Conservation (phyloP, 129 eudicot genomes). For the Pseudognaphalium luteoalbum region DNA sequence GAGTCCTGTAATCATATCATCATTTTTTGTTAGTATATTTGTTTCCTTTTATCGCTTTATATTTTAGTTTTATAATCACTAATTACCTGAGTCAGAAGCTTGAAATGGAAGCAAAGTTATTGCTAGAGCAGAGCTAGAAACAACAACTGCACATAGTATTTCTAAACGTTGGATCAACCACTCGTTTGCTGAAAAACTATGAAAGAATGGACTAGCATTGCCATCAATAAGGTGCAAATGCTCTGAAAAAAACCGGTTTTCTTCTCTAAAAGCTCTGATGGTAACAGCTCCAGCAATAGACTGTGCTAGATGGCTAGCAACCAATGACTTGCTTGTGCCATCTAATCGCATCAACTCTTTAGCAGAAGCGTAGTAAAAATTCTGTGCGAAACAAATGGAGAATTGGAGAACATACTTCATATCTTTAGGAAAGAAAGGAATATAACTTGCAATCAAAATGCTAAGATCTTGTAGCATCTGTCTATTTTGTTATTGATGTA, state of each 20-base stretch:
- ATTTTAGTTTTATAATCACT: background rate
- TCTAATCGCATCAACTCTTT: slow-evolving; percentile 78
- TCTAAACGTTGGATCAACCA: slow-evolving; percentile 77
- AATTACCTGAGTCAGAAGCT: slow-evolving; percentile 54
- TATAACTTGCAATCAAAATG: background rate
- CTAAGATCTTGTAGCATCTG: no score
- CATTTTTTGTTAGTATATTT: background rate
- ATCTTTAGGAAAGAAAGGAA: background rate
- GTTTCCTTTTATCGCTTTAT: background rate
- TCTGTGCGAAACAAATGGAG: slow-evolving; percentile 29
- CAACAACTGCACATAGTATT: slow-evolving; percentile 54
- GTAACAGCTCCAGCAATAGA: slow-evolving; percentile 68
- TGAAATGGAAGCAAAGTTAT: slow-evolving; percentile 52
- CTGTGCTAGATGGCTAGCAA: slow-evolving; percentile 71
- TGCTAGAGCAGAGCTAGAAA: slow-evolving; percentile 56
- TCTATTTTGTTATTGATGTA: no score
- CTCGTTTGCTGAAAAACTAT: slow-evolving; percentile 71
- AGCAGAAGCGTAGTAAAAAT: slow-evolving; percentile 60
- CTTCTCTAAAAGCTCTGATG: slow-evolving; percentile 75
- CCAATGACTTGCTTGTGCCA: slow-evolving; percentile 73
- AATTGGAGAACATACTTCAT: background rate
- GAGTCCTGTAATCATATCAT: slow-evolving; percentile 49
- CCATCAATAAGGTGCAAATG: slow-evolving; percentile 53
- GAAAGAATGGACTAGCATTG: slow-evolving; percentile 60
- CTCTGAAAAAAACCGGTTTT: slow-evolving; percentile 55